Conservation (phyloP, 352 stramenopile species). For the Lagenidium sp. region DNA sequence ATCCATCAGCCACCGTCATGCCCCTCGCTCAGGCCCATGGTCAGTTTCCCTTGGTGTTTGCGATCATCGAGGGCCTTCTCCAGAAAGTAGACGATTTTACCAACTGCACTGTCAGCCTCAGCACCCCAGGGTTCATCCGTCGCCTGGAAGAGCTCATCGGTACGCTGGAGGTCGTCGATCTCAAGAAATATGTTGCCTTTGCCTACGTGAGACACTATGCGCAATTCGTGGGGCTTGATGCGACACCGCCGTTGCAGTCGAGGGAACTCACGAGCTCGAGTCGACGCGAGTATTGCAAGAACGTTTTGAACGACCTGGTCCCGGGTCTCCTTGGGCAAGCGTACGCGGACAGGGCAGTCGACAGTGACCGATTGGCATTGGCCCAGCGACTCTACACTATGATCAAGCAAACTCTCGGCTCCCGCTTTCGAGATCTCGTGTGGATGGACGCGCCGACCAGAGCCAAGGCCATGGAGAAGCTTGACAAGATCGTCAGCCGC, state of each 20-base stretch:
- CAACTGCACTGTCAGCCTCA: conserved; percentile 33
- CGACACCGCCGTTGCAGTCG: no score
- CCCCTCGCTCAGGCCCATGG: conserved; percentile 29
- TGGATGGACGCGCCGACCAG: conserved; percentile 89
- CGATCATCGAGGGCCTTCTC: conserved; percentile 36
- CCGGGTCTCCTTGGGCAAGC: conserved; percentile 63
- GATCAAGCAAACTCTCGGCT: conserved; percentile 75
- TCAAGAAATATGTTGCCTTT: conserved; percentile 65
- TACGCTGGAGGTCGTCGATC: conserved; percentile 22
- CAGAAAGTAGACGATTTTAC: conserved; percentile 23
- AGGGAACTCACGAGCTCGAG: conserved; percentile 48
- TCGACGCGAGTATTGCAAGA: conserved; percentile 58
- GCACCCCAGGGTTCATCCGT: conserved; percentile 42
- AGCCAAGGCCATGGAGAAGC: conserved; percentile 75
- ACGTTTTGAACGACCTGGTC: conserved; percentile 19
- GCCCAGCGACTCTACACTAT: conserved; percentile 78
- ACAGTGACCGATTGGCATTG: conserved; percentile 54
- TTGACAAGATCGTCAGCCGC: conserved; percentile 34
- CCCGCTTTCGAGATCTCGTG: conserved; percentile 77
- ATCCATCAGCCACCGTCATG: conserved; percentile 22
- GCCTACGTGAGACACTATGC: conserved; percentile 69
- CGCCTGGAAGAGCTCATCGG: conserved; percentile 27
- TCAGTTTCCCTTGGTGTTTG: conserved; percentile 45
- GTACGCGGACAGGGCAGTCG: conserved; percentile 84
- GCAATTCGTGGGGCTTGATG: no score